Evolutionary conservation across 371 early-diverging fungal genomes (phyloP).

Genomic region (Dichotomocladium elegans): DNA sequence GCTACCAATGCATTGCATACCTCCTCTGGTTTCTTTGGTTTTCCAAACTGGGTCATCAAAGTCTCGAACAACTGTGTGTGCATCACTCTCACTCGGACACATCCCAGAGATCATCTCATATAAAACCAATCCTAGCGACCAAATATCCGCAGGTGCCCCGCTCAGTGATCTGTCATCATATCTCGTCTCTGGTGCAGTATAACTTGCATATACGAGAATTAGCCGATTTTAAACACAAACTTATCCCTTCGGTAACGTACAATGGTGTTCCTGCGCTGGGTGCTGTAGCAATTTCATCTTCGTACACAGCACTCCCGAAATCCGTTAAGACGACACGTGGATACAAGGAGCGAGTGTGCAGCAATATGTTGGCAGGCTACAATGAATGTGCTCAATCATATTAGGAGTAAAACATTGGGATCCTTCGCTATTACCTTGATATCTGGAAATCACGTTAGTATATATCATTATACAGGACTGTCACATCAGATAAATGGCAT

Average conservation of each 20-base stretch:
- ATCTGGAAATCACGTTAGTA: background rate
- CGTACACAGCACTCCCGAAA: background rate
- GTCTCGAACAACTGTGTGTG: background rate
- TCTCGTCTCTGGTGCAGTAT: background rate
- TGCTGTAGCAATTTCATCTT: background rate
- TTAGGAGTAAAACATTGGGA: background rate
- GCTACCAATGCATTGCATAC: background rate
- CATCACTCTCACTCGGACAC: background rate
- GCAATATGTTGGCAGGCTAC: conserved; percentile 7
- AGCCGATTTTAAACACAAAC: background rate
- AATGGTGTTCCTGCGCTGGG: too few relatives aligned
- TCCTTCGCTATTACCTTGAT: conserved; percentile 2
- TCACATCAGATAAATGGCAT: too few relatives aligned
- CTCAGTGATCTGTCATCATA: background rate
- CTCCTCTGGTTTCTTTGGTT: background rate
- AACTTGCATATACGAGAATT: background rate
- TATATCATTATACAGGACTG: background rate
- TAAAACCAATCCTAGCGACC: conserved; percentile 5
- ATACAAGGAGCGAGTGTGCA: background rate
- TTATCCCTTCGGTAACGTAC: background rate
- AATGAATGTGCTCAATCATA: background rate
- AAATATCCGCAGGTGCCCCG: background rate
- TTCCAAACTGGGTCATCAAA: background rate
- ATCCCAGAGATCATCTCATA: background rate
- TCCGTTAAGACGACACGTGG: conserved; percentile 1